Conservation (phyloP, 2,329 filamentous ascomycete species). For the Tolypocladium endophyticum region DNA sequence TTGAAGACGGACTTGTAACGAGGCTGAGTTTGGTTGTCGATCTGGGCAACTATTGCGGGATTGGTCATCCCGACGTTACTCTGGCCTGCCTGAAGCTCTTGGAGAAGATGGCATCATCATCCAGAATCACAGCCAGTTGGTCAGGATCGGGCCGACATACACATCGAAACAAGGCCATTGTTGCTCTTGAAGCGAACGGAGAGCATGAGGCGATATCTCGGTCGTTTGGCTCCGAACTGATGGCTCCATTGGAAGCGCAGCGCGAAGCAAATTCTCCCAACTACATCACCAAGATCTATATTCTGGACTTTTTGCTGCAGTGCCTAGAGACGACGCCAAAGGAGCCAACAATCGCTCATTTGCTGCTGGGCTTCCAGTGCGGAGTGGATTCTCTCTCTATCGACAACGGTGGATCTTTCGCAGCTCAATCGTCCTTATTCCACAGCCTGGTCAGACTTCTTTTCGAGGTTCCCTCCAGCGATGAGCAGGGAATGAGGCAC, state of each 20-base stretch:
- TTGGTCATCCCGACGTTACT: slow-evolving; percentile 71
- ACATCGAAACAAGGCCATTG: slow-evolving; percentile 74
- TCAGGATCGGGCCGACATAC: slow-evolving; percentile 48
- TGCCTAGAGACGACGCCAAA: slow-evolving; percentile 67
- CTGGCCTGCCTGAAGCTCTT: slow-evolving; percentile 72
- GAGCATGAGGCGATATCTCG: slow-evolving; percentile 71
- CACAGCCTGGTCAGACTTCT: slow-evolving; percentile 69
- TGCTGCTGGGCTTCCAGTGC: slow-evolving; percentile 80
- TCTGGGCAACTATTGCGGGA: slow-evolving; percentile 76
- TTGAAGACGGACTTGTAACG: slow-evolving; percentile 83
- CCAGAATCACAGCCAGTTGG: slow-evolving; percentile 65
- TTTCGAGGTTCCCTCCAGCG: slow-evolving; percentile 54
- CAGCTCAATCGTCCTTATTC: slow-evolving; percentile 64
- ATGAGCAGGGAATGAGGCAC: slow-evolving; percentile 48
- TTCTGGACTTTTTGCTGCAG: slow-evolving; percentile 76
- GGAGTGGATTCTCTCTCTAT: slow-evolving; percentile 59
- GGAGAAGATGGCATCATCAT: slow-evolving; percentile 76
- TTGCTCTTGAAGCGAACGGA: slow-evolving; percentile 73
- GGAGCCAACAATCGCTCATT: slow-evolving; percentile 78
- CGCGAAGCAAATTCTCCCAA: slow-evolving; percentile 57
- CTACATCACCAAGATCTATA: slow-evolving; percentile 72
- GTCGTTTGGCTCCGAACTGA: slow-evolving; percentile 60
- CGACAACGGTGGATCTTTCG: slow-evolving; percentile 59
- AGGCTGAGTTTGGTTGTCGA: slow-evolving; percentile 71
- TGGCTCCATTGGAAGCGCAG: slow-evolving; percentile 60